Evolutionary conservation across 495 filamentous ascomycete genomes (phyloP), one percentile per base, ranked within the genome.

Genomic region (Immersiella caudata): DNA sequence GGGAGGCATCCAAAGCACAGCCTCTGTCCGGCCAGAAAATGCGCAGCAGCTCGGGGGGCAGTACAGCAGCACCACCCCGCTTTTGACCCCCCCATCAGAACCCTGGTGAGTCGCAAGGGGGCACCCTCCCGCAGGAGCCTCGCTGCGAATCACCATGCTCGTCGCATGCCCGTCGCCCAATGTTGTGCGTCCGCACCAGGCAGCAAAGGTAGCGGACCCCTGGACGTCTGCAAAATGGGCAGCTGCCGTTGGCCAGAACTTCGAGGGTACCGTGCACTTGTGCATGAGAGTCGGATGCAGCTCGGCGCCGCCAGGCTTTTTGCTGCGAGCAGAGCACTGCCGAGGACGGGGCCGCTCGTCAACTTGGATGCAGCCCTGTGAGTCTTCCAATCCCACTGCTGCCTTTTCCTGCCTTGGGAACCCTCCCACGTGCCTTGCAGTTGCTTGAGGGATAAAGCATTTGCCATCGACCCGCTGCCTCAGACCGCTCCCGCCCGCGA

Each of bases 111-210:
- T 33, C 61, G 61, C 25, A 40, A 36, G 36, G 24, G 46, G 61
- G 24, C 16, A 46, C 22, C 33, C 33, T 25, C 61, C 49, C 46
- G 40, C 25, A 54, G 61, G 36, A 21, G 16, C 46, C 22, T 25
- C n/a, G 61, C 61, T 50, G 61, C 61, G 61, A 63, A 63, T 63
- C 61, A 63, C 33, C 26, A 11, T 27, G 57, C 57, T 22, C 25
- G 5, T 18, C 25, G 24, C 26, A 11, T 27, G 57, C 57, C 14
- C 25, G 5, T 18, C 25, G 24, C 46, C 18, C 59, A 54, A 54
- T 63, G 61, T 63, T 25, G 61, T 63, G 61, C 61, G 61, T 63
- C 61, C 7, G 58, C 61, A 46, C 61, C 61, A 63, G 61, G 61
- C 61, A 63, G 61, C 61, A 63, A 63, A 54, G 29, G 61, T 22